A percentile compares a stretch with the other conserved stretches of the same genome.
These are phyloP conservation scores for Ceratobasidium sp. DNA, from an alignment of 1,284 basidiomycete genomes.

Conservation along the genomic window DNA sequence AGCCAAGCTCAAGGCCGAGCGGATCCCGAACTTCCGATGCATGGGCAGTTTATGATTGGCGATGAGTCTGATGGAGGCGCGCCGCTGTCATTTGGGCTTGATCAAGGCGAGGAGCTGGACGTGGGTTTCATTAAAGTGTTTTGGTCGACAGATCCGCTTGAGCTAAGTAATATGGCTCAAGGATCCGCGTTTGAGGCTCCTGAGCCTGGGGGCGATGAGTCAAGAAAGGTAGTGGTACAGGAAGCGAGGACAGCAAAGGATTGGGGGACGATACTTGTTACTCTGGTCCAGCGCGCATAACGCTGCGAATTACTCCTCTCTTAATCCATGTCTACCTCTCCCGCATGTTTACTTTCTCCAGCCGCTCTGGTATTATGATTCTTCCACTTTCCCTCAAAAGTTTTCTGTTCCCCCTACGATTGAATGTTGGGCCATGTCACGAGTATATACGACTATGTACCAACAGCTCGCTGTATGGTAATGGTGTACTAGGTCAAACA, in stretches of 20 bases:
- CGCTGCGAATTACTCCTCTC: neutral
- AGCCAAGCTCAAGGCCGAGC: neutral
- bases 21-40: slow-evolving; percentile 22
- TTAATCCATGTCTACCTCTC: too few relatives aligned
- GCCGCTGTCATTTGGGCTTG: slow-evolving; percentile 16
- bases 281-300: slow-evolving; percentile 23
- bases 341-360: too few relatives aligned
- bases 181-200: slow-evolving; percentile 9
- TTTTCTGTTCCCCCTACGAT: too few relatives aligned
- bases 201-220: neutral
- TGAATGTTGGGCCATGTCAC: too few relatives aligned
- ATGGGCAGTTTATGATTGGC: slow-evolving; percentile 21
- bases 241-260: neutral
- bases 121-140: slow-evolving; percentile 41
- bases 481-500: too few relatives aligned
- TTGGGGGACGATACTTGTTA: slow-evolving; percentile 34
- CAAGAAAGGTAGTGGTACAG: slow-evolving; percentile 13
- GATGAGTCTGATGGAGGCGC: slow-evolving; percentile 8
- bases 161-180: slow-evolving; percentile 20
- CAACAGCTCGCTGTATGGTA: too few relatives aligned
- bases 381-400: too few relatives aligned
- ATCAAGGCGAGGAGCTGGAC: neutral
- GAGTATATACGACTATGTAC: too few relatives aligned
- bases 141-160: slow-evolving; percentile 40
- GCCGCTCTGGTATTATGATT: too few relatives aligned